These are phyloP conservation scores for Tricholoma sp. DNA, from an alignment of 768 basidiomycete genomes.

Conservation along the genomic window DNA sequence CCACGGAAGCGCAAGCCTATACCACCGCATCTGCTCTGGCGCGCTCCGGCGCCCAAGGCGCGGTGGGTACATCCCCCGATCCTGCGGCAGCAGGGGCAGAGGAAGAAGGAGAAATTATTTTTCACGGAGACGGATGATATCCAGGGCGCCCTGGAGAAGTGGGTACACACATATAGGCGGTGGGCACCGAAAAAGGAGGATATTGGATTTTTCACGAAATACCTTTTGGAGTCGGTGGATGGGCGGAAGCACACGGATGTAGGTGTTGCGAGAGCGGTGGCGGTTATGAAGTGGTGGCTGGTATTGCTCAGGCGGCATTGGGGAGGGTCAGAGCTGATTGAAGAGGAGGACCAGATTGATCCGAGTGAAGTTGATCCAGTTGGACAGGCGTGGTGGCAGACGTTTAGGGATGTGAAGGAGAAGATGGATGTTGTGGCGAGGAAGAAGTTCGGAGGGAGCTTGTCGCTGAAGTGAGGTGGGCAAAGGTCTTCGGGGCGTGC, in stretches of 20 bases:
- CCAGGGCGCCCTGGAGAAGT: constrained; percentile 62
- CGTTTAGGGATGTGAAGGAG: constrained; percentile 64
- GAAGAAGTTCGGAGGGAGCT: constrained; percentile 66
- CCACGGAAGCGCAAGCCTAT: constrained; percentile 38
- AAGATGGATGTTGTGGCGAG: constrained; percentile 61
- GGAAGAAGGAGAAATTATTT: constrained; percentile 48
- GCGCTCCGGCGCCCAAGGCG: constrained; percentile 54
- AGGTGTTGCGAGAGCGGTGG: constrained; percentile 63
- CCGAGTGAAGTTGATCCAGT: constrained; percentile 35
- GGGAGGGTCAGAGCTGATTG: constrained; percentile 47
- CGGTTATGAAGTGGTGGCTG: constrained; percentile 80
- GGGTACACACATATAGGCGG: constrained; percentile 63
- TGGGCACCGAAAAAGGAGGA: constrained; percentile 70
- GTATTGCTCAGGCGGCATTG: constrained; percentile 63
- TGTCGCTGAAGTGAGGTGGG: constrained; percentile 57
- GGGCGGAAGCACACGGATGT: constrained; percentile 47
- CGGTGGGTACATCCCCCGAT: constrained; percentile 42
- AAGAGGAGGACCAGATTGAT: constrained; percentile 27
- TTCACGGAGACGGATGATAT: constrained; percentile 70
- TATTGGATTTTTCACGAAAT: constrained; percentile 69
- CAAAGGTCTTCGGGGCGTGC: no score
- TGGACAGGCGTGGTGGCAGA: constrained; percentile 77
- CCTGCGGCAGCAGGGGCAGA: constrained; percentile 54
- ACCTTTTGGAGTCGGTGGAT: constrained; percentile 63
- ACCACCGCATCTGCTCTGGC: constrained; percentile 36